Conservation (phyloP, 495 filamentous ascomycete genomes). For the Trichodelitschia bisporula region DNA sequence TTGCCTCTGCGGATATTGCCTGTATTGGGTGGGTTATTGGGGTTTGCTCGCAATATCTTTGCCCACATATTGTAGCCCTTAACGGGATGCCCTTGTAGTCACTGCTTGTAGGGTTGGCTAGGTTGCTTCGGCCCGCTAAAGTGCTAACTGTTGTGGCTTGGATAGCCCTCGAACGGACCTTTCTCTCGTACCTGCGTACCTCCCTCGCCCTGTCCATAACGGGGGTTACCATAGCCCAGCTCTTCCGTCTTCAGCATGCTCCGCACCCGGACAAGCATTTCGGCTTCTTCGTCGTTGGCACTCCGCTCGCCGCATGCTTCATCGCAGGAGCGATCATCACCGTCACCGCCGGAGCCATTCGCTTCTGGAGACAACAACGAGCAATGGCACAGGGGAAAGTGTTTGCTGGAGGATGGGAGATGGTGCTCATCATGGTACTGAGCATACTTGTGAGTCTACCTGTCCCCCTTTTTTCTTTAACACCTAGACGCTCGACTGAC, state of each 20-base stretch:
- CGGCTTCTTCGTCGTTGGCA: constrained; percentile 36
- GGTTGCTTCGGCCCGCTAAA: too few relatives aligned
- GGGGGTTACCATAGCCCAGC: constrained; percentile 39
- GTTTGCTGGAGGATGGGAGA: constrained; percentile 42
- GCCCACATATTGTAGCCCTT: too few relatives aligned
- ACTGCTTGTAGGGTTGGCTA: too few relatives aligned
- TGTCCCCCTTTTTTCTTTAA: too few relatives aligned
- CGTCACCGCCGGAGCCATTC: constrained; percentile 29
- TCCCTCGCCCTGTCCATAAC: constrained; percentile 43
- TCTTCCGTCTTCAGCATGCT: constrained; percentile 38
- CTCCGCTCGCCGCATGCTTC: constrained; percentile 35
- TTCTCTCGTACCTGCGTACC: constrained; percentile 53
- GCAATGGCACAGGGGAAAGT: constrained; percentile 39
- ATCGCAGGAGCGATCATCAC: constrained; percentile 31
- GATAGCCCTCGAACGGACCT: constrained; percentile 66
- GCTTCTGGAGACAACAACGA: constrained; percentile 47
- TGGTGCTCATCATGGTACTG: constrained; percentile 26
- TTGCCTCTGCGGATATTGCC: too few relatives aligned
- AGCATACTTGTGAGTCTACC: constrained; percentile 25
- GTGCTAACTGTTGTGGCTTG: too few relatives aligned
- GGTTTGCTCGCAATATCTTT: too few relatives aligned
- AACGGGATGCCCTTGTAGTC: too few relatives aligned
- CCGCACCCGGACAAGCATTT: constrained; percentile 18
- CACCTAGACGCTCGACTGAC: too few relatives aligned
- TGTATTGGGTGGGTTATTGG: too few relatives aligned